Base-by-base conservation (phyloP, 140 eudicot species). In the Ambrosia hybrid region DNA sequence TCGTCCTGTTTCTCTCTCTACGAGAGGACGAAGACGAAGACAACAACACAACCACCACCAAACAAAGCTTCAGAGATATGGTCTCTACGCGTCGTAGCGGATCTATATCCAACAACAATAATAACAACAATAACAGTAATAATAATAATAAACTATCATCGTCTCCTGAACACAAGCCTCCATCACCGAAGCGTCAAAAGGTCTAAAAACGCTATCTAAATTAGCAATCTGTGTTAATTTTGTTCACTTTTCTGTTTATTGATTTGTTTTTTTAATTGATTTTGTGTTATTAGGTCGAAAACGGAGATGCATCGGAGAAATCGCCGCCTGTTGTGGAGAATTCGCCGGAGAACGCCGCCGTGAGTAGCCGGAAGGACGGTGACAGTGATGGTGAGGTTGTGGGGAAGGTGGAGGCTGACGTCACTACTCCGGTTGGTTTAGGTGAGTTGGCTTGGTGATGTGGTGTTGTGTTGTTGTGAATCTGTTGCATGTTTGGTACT, bases 31-130 rank as follows among this genome's bases (percentile, higher is more conserved):
- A 59, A 30, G 34, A 51, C 55, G 75, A 59, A 51, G 68, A 57
- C 65, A 58, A 71, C 39, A 5, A 63, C 57, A 34, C 38, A 70
- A 11, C 34, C 34, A 30, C 34, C 34, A 30, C 34, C 34, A 30
- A 30, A 51, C 10, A 60, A 51, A 76, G 48, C 72, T 43, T 45
- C 68, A 34, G 38, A 77, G 79, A 71, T 60, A 87, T 88, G 95
- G 95, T 88, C 12, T 82, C 95, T n/a, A 88, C 95, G 73, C 85
- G 95, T 76, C 83, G 95, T 41, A 88, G 91, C 63, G 95, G 95
- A 88, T 88, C 95, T 73, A 72, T 80, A 17, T 71, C 90, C 55
- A 49, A 49, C 55, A 49, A 49, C 55, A 49, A 49, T n/a, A 49
- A 49, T 68, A 79, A 57, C 71, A 78, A 72, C 34, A 30, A 30